phyloP scores from a whole-genome alignment of 2,329 filamentous ascomycete genomes.

The Alternaria atra region DNA sequence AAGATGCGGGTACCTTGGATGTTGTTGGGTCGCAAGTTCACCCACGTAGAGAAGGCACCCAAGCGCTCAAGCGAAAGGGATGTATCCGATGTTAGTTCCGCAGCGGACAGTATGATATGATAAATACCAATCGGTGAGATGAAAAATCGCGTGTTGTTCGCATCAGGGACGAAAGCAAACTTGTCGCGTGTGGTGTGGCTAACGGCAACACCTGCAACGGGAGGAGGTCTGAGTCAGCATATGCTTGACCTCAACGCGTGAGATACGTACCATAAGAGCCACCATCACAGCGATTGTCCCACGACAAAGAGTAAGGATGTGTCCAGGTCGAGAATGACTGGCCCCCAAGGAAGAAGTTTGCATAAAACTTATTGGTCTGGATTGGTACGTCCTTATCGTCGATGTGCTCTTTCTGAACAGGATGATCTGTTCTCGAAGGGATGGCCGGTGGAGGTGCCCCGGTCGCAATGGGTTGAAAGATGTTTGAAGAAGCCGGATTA shows the following conservation, averaged over 20 bases:
- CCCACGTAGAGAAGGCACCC: slow-evolving; percentile 68
- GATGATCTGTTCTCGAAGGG: slow-evolving; percentile 50
- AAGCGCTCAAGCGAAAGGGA: slow-evolving; percentile 62
- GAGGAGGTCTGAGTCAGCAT: background rate
- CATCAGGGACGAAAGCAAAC: slow-evolving; percentile 59
- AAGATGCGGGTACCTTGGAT: slow-evolving; percentile 61
- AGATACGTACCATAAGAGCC: slow-evolving; percentile 71
- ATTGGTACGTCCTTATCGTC: slow-evolving; percentile 58
- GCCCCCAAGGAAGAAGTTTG: slow-evolving; percentile 80
- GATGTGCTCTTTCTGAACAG: slow-evolving; percentile 51
- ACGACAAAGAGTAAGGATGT: slow-evolving; percentile 65
- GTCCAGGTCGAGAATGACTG: slow-evolving; percentile 76
- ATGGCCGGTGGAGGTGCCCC: slow-evolving; percentile 53
- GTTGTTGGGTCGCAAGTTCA: slow-evolving; percentile 67
- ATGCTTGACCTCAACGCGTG: background rate
- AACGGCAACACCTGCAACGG: slow-evolving; percentile 65
- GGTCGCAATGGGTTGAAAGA: slow-evolving; percentile 55
- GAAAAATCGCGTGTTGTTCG: slow-evolving; percentile 69
- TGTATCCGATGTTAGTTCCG: slow-evolving; percentile 73
- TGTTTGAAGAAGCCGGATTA: slow-evolving; percentile 30
- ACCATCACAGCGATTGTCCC: slow-evolving; percentile 62
- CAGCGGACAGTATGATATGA: slow-evolving; percentile 80
- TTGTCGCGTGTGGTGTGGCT: slow-evolving; percentile 77
- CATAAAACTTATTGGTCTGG: slow-evolving; percentile 75
- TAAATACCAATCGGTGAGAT: slow-evolving; percentile 86